These are phyloP conservation scores for Solanum paucissectum DNA, from an alignment of 257 asterid species.

Conservation along the genomic window DNA sequence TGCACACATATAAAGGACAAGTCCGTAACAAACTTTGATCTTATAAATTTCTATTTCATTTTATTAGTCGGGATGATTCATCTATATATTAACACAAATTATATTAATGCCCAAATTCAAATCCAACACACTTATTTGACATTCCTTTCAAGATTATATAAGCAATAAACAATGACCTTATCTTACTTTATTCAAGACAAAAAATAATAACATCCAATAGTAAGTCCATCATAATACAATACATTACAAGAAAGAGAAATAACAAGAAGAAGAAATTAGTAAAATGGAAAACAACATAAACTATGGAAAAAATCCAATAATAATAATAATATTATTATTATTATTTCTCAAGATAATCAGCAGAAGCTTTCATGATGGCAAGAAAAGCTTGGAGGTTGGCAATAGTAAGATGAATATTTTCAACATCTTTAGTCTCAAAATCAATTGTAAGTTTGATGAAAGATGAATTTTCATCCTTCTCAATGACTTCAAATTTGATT, in stretches of 20 bases:
- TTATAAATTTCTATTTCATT: too few species aligned
- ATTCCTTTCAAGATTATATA: neutral
- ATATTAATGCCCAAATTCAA: neutral
- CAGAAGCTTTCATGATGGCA: neutral
- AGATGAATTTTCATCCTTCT: neutral
- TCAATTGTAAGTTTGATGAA: neutral
- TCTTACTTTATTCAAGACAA: neutral
- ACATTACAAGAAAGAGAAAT: neutral
- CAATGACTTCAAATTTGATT: neutral
- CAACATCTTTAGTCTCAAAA: neutral
- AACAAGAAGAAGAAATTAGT: neutral
- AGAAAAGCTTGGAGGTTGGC: neutral
- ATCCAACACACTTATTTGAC: neutral
- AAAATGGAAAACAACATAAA: neutral
- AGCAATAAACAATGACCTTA: neutral
- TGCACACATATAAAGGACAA: neutral
- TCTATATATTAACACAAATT: too few species aligned
- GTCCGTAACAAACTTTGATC: too few species aligned
- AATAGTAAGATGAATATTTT: neutral
- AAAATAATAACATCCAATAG: neutral
- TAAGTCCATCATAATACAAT: neutral
- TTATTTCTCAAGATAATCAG: neutral
- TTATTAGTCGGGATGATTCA: too few species aligned
- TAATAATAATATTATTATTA: neutral
- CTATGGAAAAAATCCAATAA: neutral